Evolutionary conservation across 495 filamentous ascomycete species (phyloP), one percentile per base, ranked within the genome.

Genomic region (Hypoxylon cercidicola): DNA sequence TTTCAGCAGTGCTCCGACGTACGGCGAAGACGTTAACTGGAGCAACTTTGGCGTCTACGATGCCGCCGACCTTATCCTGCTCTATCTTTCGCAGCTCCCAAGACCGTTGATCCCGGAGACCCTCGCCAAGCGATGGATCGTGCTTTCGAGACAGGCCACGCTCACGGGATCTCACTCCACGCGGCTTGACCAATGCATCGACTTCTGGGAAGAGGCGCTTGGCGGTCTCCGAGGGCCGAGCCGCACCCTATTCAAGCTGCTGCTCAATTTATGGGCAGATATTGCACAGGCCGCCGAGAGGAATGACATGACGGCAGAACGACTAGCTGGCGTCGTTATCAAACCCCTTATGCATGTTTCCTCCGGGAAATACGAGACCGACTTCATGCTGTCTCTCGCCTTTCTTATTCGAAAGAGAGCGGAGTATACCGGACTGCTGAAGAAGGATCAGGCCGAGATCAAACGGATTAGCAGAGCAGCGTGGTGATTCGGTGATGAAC

Each of bases 201-300:
- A 80, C 41, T 81, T 81, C 41, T 81, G 79, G 79, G 79, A 81
- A 63, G 79, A 81, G 64, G 75, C 79, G 19, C 55, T 81, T 5
- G 68, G 66, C 35, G 78, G 77, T 0, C 69, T 80, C 3, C 71
- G 69, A 28, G 78, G 79, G 0, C 72, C 73, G 1, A 60, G 68
- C 23, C 72, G 78, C 37, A 67, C 65, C 20, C 52, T 79, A 30
- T 77, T 80, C 67, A 80, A 80, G 64, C 40, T 81, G 57, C 57
- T 81, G 52, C 69, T 81, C 21, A 76, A 75, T 23, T 55, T 79
- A 15, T 81, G 79, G 79, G 79, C 77, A 0, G 76, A 79, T 23
- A 66, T 80, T 21, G 73, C 76, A 4, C 64, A 70, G 21, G 63
- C 65, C 0, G 70, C 71, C 13, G 72, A 76, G 6, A 49, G 25